Evolutionary conservation across 305 asterid genomes (phyloP).

Genomic region (Andrographis paniculata): DNA sequence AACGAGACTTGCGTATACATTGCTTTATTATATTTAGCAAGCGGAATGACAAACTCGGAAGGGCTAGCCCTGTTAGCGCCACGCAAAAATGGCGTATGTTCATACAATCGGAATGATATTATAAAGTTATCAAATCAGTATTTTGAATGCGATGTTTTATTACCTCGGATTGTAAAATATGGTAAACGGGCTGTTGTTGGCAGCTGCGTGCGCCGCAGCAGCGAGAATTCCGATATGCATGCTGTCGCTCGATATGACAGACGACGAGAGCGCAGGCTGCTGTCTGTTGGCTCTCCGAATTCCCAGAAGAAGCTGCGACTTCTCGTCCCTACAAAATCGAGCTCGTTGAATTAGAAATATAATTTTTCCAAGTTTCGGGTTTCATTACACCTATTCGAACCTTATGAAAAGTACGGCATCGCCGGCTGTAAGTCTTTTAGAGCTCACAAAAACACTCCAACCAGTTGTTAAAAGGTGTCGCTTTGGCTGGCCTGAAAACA

Average conservation of each 20-base stretch:
- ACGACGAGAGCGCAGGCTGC: constrained; percentile 85
- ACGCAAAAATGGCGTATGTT: constrained; percentile 8
- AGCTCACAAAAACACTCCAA: constrained; percentile 95
- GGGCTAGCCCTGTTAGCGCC: constrained; percentile 74
- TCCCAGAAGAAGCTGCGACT: constrained; percentile 81
- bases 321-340: constrained; percentile 60
- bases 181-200: constrained; percentile 84
- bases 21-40: constrained; percentile 92
- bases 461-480: constrained; percentile 88
- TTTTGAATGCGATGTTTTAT: not conserved
- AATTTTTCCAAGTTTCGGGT: constrained; percentile 11
- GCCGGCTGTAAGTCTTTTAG: constrained; percentile 83
- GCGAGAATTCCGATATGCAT: constrained; percentile 98
- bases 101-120: not conserved
- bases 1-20: constrained; percentile 77
- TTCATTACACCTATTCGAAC: constrained; percentile 25
- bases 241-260: constrained; percentile 95
- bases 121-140: not conserved
- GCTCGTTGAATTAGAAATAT: constrained; percentile 14
- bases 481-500: constrained; percentile 86
- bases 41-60: constrained; percentile 82
- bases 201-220: constrained; percentile 99
- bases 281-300: constrained; percentile 75
- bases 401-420: constrained; percentile 91
- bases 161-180: constrained; percentile 95